These are phyloP conservation scores for Keqinozyma sinolaborantium DNA, from an alignment of 1,139 yeast species.

Conservation along the genomic window DNA sequence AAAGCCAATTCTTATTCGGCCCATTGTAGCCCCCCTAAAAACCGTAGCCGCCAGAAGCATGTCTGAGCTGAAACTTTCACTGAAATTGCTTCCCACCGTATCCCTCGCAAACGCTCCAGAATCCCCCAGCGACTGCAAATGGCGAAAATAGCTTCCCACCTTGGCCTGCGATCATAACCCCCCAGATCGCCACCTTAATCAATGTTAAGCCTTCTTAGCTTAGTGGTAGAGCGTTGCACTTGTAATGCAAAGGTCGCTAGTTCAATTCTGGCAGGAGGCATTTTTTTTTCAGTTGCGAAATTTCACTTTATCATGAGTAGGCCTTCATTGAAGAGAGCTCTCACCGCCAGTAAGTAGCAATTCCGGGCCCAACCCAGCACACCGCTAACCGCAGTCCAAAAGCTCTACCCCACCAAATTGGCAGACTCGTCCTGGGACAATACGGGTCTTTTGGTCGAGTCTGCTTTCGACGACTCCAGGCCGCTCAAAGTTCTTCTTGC, in stretches of 20 bases:
- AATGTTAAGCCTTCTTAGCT: slow-evolving; percentile 91
- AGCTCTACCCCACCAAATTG: slow-evolving; percentile 63
- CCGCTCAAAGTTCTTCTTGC: slow-evolving; percentile 59
- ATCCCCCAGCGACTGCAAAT: no score
- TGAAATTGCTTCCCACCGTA: no score
- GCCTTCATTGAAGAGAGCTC: neutral
- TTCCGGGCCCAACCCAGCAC: neutral
- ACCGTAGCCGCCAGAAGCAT: no score
- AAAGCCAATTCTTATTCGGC: no score
- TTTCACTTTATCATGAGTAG: neutral
- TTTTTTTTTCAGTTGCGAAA: slow-evolving; percentile 16
- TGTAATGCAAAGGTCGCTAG: slow-evolving; percentile 95
- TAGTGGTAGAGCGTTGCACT: slow-evolving; percentile 97
- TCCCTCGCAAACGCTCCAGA: no score
- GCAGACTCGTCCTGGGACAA: slow-evolving; percentile 95
- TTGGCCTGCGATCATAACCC: no score
- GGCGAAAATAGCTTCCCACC: no score
- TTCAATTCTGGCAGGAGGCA: slow-evolving; percentile 93
- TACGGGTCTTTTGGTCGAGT: slow-evolving; percentile 80
- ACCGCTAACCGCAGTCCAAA: slow-evolving; percentile 46
- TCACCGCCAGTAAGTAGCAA: slow-evolving; percentile 4
- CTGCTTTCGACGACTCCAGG: slow-evolving; percentile 13
- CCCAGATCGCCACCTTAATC: no score
- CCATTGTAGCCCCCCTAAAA: no score
- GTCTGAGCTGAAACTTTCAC: no score